Base-by-base conservation (phyloP, 106 monocot genomes). In the Dioscorea dumetorum region DNA sequence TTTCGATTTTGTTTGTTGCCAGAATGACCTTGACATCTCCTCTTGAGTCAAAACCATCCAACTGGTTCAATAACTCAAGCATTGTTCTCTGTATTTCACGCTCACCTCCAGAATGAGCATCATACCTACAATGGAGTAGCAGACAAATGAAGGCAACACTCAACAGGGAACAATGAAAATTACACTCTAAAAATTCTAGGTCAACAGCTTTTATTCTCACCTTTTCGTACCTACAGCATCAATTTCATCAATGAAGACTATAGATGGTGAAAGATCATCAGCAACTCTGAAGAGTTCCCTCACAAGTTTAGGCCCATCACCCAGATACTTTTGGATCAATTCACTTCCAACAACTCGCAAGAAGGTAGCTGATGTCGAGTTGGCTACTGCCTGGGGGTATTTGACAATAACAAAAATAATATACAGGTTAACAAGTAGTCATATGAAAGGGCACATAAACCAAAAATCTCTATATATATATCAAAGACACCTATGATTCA, bases 81-180 rank as follows among this genome's bases (percentile, higher is more conserved):
- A 95, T 95, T 33, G 95, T 95, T 76, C 95, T 88, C 48, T 95
- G 91, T 64, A 91, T 95, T 72, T 95, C 95, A 64, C 91, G 91
- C 71, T 95, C 91, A 53, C 95, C 95, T 63, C 95, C 95, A 49
- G 95, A 95, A 74, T 95, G 95, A 61, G 95, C 95, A 88, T 95
- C 95, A 75, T 95, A 95, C 72, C 94, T 94, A 69, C 23, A 72
- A 66, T 72, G 49, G 51, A 48, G 41, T 41, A 41, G 41, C 6
- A 41, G 22, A 24, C 59, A 53, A 70, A 41, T 41, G 41, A 41
- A 41, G 41, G 41, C 6, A 5, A 0, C 41, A 41, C 41, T 8
- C 10, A 41, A 41, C 10, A 20, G 17, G n/a, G 12, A 18, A 48
- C 23, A n/a, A 24, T 11, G n/a, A 22, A 5, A n/a, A 41, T 41